Percentiles rank a stretch among this genome's conserved stretches.
Evolutionary conservation across 495 filamentous ascomycete species (phyloP).

Genomic region (Aspergillus saccharolyticus): DNA sequence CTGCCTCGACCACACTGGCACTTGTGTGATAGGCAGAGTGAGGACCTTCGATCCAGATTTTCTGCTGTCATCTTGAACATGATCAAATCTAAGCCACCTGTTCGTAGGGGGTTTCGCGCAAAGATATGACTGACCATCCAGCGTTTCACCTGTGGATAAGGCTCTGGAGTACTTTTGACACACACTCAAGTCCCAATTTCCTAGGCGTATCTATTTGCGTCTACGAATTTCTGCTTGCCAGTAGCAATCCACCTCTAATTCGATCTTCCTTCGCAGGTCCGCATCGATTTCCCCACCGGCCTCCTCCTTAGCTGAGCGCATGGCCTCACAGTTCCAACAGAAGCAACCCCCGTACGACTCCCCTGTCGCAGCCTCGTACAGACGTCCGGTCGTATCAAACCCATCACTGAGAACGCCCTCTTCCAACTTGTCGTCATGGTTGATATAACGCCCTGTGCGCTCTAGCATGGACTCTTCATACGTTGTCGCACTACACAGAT

Average conservation of each 20-base stretch:
- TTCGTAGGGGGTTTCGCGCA: no score
- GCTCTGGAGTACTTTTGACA: not conserved
- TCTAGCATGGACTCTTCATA: conserved; percentile 6
- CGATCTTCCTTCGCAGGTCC: not conserved
- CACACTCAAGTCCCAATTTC: not conserved
- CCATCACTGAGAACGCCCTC: not conserved
- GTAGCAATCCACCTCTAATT: not conserved
- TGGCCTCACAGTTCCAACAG: conserved; percentile 13
- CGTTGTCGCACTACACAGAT: conserved; percentile 8
- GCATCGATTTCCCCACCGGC: not conserved
- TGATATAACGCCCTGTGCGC: conserved; percentile 5
- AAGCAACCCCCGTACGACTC: not conserved
- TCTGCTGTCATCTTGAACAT: no score
- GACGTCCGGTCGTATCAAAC: not conserved
- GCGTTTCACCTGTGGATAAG: no score
- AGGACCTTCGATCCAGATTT: no score
- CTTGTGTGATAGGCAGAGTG: not conserved
- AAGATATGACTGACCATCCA: no score
- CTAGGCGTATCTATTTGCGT: not conserved
- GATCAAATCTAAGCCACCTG: no score
- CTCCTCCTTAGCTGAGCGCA: conserved; percentile 5
- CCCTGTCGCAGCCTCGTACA: not conserved
- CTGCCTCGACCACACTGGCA: not conserved
- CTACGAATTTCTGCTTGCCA: not conserved
- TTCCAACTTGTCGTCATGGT: conserved; percentile 9